Evolutionary conservation across 805 yeast genomes (phyloP).

Genomic region (Lipomyces starkeyi): DNA sequence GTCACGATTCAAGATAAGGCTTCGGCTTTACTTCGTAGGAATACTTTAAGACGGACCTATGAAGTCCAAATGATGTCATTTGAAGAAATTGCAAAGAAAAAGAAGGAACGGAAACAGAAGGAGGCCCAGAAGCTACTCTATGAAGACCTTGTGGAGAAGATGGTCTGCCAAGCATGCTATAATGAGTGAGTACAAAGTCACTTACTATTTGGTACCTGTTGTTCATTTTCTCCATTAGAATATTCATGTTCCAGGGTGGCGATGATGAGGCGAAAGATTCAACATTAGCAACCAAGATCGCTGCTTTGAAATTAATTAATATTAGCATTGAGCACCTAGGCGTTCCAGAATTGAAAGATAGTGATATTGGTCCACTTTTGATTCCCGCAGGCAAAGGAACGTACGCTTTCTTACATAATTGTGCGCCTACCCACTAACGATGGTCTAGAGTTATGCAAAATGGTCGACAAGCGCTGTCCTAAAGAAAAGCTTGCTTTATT

Average conservation of each 20-base stretch:
- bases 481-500: slow-evolving; percentile 46
- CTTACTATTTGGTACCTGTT: background rate
- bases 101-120: slow-evolving; percentile 41
- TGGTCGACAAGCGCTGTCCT: slow-evolving; percentile 46
- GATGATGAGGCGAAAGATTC: slow-evolving; percentile 42
- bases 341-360: slow-evolving; percentile 37
- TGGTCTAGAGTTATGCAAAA: slow-evolving; percentile 29
- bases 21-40: slow-evolving; percentile 38
- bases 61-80: slow-evolving; percentile 46
- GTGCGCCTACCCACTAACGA: slow-evolving; percentile 2
- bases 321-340: slow-evolving; percentile 45
- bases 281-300: slow-evolving; percentile 42
- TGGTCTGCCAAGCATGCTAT: slow-evolving; percentile 48
- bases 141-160: slow-evolving; percentile 47
- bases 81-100: slow-evolving; percentile 46
- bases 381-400: slow-evolving; percentile 29
- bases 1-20: slow-evolving; percentile 42
- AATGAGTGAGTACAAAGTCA: slow-evolving; percentile 18
- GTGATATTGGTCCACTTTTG: slow-evolving; percentile 22
- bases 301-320: slow-evolving; percentile 41
- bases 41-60: slow-evolving; percentile 39
- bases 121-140: slow-evolving; percentile 39
- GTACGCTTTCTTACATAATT: slow-evolving; percentile 20
- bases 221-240: slow-evolving; percentile 35
- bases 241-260: slow-evolving; percentile 44